Base-by-base conservation (phyloP, 2,329 filamentous ascomycete species). In the Neofusicoccum sp. region DNA sequence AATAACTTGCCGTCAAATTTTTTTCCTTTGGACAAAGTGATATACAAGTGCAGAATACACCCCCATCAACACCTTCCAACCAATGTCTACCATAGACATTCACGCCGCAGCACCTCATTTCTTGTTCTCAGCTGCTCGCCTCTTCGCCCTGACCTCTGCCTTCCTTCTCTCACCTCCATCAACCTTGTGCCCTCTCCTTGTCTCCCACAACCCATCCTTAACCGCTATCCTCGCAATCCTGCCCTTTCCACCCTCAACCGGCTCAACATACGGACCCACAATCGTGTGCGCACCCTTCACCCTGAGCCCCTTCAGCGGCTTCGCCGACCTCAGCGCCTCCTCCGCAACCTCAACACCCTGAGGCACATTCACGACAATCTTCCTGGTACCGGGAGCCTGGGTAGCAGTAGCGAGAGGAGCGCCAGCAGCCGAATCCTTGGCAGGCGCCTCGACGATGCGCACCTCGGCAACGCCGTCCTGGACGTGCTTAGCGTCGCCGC, bases 91-190 rank as follows among this genome's bases (percentile, higher is more conserved):
- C 4, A 11, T 3, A 28, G 33, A 37, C 14, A 54, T 16, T 36
- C 49, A 28, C 4, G 22, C 37, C 22, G 16, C 33, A 31, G 4
- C 22, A 31, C 28, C 8, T 54, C 37, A 63, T 39, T 91, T 92
- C 77, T 89, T 91, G 68, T 91, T 88, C 80, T 93, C 91, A 39
- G 88, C 88, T 58, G 90, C 87, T 67, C 89, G 86, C 80, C 87
- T 89, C 88, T 96, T 97, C 70, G 93, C 92, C 71, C 91, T 85
- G 59, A 97, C 88, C 80, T 96, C 89, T 14, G 90, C 91, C 76
- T 86, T 88, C 78, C 95, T 87, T 76, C 95, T 88, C 83, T 99
- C 95, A 83, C 95, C 95, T 73, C 95, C 95, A 78, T 98, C 93
- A 68, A 99, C 89, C 88, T 98, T 98, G 72, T 87, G 87, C 33